Base-by-base conservation (phyloP, 805 yeast species). In the Ogataea saltuana region DNA sequence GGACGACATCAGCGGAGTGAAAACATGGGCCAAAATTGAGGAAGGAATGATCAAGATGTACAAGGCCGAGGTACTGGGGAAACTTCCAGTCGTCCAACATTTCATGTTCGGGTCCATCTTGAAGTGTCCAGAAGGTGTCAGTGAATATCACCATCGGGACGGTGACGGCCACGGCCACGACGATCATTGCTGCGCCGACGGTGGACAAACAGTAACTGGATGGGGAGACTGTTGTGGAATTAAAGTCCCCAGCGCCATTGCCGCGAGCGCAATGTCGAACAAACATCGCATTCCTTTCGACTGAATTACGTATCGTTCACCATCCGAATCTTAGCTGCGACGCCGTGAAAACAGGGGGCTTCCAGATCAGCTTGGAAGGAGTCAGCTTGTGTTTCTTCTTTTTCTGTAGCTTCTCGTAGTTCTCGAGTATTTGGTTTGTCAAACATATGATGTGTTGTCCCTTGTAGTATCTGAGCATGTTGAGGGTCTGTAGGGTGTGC, bases 181-280 rank as follows among this genome's bases (percentile, higher is more conserved):
- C 22, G 61, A 28, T 21, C 51, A 35, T 12, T 44, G 63, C 15
- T 65, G 63, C 25, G 59, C 56, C 29, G 65, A 60, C 7, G 63
- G 60, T 2, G 49, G 58, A 3, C 70, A 69, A 34, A 9, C 10
- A 10, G 15, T 25, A 21, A 72, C 70, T 31, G 81, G 87, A 2
- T 93, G 96, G 96, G 98, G 96, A 7, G 98, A 93, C 61, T 93
- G 99, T 59, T 93, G 99, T 69, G 99, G 99, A 6, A 93, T 93
- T 39, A 87, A 88, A 59, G 77, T 93, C 2, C 99, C 99, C 0
- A 88, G 97, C 65, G 97, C 97, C 0, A 78, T 89, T 44, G 98
- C 97, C 0, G 99, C 97, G 0, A 75, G 82, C 12, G 82, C 80
- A 48, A 67, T 78, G 65, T 67, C 71, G 40, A 66, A 57, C 23